Percentiles rank a stretch among this genome's conserved stretches.
These are phyloP conservation scores for Wickerhamiella qilinensis DNA, from an alignment of 805 yeast species.

Conservation along the genomic window DNA sequence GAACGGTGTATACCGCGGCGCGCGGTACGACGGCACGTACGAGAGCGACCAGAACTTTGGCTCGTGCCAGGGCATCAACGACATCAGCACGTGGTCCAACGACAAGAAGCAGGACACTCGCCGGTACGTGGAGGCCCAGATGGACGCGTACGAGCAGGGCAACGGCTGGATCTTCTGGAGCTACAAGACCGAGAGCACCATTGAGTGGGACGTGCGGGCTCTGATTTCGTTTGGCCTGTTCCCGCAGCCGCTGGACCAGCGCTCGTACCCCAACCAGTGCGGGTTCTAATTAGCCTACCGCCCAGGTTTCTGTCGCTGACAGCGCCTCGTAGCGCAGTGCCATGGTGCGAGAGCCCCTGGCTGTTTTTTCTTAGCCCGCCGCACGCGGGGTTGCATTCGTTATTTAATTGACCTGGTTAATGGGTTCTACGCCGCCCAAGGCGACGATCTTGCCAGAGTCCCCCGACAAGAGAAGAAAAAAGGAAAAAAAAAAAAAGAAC, in stretches of 20 bases:
- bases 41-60: conserved; percentile 35
- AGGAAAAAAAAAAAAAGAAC: too few relatives aligned
- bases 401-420: too few relatives aligned
- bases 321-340: too few relatives aligned
- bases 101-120: conserved; percentile 43
- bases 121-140: conserved; percentile 71
- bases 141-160: conserved; percentile 59
- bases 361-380: too few relatives aligned
- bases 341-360: too few relatives aligned
- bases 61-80: conserved; percentile 39
- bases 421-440: too few relatives aligned
- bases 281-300: conserved; percentile 20
- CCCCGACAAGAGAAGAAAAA: too few relatives aligned
- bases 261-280: conserved; percentile 61
- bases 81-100: conserved; percentile 40
- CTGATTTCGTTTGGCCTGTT: conserved; percentile 44
- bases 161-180: conserved; percentile 91
- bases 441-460: too few relatives aligned
- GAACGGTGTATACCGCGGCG: conserved; percentile 72
- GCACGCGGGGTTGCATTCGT: too few relatives aligned
- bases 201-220: conserved; percentile 73
- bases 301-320: too few relatives aligned
- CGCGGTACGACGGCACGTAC: conserved; percentile 59
- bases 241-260: conserved; percentile 63
- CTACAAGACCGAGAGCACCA: conserved; percentile 69